phyloP scores from a whole-genome alignment of 1,284 basidiomycete species.

The Heterobasidion irregulare region DNA sequence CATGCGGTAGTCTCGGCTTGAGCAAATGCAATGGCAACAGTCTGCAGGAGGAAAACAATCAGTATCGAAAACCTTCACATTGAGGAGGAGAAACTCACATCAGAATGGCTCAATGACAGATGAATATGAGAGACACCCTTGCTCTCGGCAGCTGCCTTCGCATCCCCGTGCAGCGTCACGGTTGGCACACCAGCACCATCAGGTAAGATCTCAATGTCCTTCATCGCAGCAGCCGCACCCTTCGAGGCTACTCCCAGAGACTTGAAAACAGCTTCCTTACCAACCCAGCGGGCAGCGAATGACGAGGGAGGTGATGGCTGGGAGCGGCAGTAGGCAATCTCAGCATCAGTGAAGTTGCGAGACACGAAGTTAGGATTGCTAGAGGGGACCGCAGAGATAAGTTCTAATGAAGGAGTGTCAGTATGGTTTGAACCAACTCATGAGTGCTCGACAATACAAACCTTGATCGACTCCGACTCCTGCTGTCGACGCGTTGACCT shows the following conservation, averaged over 20 bases:
- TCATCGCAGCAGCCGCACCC: conserved; percentile 89
- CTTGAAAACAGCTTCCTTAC: conserved; percentile 98
- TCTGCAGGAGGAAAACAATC: conserved; percentile 30
- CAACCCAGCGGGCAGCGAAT: conserved; percentile 94
- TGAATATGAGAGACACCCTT: conserved; percentile 74
- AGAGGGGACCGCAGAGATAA: conserved; percentile 89
- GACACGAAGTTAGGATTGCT: conserved; percentile 84
- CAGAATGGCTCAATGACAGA: conserved; percentile 89
- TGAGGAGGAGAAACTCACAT: conserved; percentile 39
- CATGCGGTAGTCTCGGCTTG: conserved; percentile 38
- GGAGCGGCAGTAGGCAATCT: conserved; percentile 81
- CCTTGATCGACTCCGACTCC: conserved; percentile 88
- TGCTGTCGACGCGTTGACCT: conserved; percentile 34
- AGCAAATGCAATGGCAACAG: conserved; percentile 76
- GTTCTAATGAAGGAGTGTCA: conserved; percentile 39
- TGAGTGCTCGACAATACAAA: conserved; percentile 21
- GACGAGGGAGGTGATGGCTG: conserved; percentile 87
- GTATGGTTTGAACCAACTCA: neutral
- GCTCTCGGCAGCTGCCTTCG: conserved; percentile 60
- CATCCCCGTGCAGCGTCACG: conserved; percentile 80
- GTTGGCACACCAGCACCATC: conserved; percentile 61
- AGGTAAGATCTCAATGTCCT: conserved; percentile 93
- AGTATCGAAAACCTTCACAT: neutral
- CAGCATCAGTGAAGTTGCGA: conserved; percentile 90
- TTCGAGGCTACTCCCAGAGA: conserved; percentile 87